A percentile compares a stretch with the other conserved stretches of the same genome.
phyloP scores from a whole-genome alignment of 345 rosid species.

The Linum tenue region DNA sequence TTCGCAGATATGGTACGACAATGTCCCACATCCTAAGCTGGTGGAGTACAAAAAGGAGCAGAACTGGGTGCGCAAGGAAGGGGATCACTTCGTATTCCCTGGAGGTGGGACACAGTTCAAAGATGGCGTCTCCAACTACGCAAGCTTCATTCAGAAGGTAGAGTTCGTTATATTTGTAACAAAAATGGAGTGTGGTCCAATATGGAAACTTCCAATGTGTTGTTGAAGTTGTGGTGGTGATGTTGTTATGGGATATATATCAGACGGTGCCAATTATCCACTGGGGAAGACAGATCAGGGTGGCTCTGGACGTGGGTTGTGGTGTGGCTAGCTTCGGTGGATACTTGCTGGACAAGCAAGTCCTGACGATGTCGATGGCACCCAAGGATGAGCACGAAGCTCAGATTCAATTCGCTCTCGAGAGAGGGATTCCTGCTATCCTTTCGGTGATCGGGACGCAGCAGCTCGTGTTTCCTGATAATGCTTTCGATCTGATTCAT shows the following conservation, averaged over 20 bases:
- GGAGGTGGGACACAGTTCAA: constrained; percentile 97
- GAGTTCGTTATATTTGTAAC: background rate
- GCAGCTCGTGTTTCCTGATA: constrained; percentile 57
- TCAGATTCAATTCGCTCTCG: constrained; percentile 92
- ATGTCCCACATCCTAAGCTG: constrained; percentile 92
- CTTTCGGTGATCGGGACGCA: constrained; percentile 84
- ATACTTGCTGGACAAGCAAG: constrained; percentile 59
- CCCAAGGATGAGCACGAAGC: constrained; percentile 99
- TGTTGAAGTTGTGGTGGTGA: background rate
- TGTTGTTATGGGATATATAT: background rate
- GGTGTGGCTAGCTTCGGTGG: constrained; percentile 98
- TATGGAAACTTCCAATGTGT: background rate
- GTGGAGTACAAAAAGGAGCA: constrained; percentile 95
- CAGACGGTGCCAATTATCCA: constrained; percentile 60
- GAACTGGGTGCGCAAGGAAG: constrained; percentile 68
- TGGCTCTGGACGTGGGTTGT: constrained; percentile 80
- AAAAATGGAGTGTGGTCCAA: background rate
- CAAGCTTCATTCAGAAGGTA: constrained; percentile 61
- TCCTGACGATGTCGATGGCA: constrained; percentile 84
- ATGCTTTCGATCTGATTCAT: constrained; percentile 73
- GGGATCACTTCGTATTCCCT: constrained; percentile 63
- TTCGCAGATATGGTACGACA: constrained; percentile 61
- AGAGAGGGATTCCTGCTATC: constrained; percentile 87
- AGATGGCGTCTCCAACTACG: constrained; percentile 61
- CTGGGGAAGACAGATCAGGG: constrained; percentile 66